phyloP scores from a whole-genome alignment of 2,329 filamentous ascomycete species.

The Alternaria ventricosa region DNA sequence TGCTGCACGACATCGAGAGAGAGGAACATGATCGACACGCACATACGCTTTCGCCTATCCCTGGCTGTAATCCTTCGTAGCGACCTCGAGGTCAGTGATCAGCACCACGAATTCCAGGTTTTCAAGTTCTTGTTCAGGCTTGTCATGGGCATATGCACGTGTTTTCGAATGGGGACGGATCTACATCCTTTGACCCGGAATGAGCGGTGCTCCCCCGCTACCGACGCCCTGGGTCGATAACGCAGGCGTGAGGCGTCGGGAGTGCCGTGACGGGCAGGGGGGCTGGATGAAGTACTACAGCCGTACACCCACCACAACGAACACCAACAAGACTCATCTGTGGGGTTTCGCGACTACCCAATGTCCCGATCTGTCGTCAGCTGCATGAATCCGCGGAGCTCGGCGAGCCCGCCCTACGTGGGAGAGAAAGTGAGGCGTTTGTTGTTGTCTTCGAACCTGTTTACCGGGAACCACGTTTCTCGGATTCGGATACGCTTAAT shows the following conservation, averaged over 20 bases:
- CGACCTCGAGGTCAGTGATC: not conserved
- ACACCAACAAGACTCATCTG: not conserved
- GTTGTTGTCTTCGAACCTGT: not conserved
- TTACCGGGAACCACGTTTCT: not conserved
- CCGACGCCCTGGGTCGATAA: constrained; percentile 15
- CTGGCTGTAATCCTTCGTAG: not conserved
- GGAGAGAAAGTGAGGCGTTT: not conserved
- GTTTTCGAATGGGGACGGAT: constrained; percentile 6
- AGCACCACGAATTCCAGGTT: not conserved
- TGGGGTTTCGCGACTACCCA: not conserved
- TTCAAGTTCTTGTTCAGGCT: not conserved
- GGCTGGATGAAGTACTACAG: not conserved
- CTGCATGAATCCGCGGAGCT: not conserved
- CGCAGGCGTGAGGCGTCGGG: constrained; percentile 11
- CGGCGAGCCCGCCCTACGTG: not conserved
- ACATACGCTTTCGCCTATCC: constrained; percentile 9
- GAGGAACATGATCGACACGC: constrained; percentile 1
- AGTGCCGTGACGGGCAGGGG: constrained; percentile 3
- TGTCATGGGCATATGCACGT: constrained; percentile 8
- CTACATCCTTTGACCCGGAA: not conserved
- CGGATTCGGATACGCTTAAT: not conserved
- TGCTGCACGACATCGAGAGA: not conserved
- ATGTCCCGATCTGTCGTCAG: not conserved
- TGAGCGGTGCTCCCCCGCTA: constrained; percentile 8
- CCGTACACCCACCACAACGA: not conserved